Evolutionary conservation across 2,329 filamentous ascomycete species (phyloP), one percentile per base, ranked within the genome.

Genomic region (Phialophora tarda): DNA sequence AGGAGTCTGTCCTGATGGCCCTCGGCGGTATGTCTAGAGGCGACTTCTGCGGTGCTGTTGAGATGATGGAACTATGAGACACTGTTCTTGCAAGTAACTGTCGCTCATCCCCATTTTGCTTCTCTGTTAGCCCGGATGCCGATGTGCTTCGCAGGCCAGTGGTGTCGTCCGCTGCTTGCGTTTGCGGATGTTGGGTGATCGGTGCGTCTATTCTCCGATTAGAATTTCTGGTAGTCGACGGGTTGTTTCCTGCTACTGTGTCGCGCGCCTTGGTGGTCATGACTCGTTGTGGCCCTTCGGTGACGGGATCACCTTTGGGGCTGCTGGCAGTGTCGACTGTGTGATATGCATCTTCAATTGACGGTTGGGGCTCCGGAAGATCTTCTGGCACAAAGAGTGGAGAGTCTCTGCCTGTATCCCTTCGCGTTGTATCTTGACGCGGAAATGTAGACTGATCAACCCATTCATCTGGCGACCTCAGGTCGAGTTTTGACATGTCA

Each of bases 301-400:
- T 17, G 14, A 17, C 6, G 38, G 17, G 17, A 6, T 44, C 38
- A 44, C 2, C 38, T 44, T 44, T 44, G 38, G 38, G 38, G 23
- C 48, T 53, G 48, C 26, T 21, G 21, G 21, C 5, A n/a, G 38
- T 44, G 17, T 44, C 17, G 17, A 21, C 14, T 44, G 17, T n/a
- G 38, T 44, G 14, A 44, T 44, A 7, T 26, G 8, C 23, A 24
- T 26, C 17, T 38, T 41, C 38, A 17, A n/a, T 21, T 56, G 21
- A 34, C 28, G 4, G 53, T 21, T 21, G 28, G 28, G 10, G 32
- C n/a, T 4, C 14, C 5, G 48, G 24, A 17, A 21, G 21, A 26
- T 64, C 50, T n/a, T 67, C 67, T 14, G 67, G 65, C 14, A 69
- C 44, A 41, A 69, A 66, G n/a, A 66, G 57, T 30, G 59, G 60